Evolutionary conservation across 1,284 basidiomycete genomes (phyloP).

Genomic region (Porogramme epimiltina): DNA sequence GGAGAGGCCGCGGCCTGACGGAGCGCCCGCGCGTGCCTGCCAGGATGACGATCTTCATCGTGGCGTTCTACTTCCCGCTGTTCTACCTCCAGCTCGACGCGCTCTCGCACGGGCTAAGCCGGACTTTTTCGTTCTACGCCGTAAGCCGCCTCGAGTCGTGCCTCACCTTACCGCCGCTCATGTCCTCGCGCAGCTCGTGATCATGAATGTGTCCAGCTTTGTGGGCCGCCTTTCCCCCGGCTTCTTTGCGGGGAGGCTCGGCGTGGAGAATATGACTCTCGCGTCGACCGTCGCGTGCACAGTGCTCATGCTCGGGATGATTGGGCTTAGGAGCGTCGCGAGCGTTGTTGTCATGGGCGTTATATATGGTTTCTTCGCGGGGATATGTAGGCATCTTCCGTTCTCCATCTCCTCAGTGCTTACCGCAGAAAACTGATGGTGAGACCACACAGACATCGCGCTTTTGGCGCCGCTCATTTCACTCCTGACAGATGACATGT

Average conservation of each 20-base stretch:
- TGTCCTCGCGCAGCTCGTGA: slow-evolving; percentile 8
- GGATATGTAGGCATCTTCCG: neutral
- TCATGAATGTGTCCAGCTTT: slow-evolving; percentile 16
- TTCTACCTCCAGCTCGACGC: slow-evolving; percentile 24
- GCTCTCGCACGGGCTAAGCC: slow-evolving; percentile 15
- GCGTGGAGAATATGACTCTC: slow-evolving; percentile 15
- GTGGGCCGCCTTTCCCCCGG: slow-evolving; percentile 14
- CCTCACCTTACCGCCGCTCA: neutral
- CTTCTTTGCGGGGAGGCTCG: slow-evolving; percentile 16
- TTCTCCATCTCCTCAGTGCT: neutral
- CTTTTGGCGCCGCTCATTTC: slow-evolving; percentile 17
- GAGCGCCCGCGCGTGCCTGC: too few relatives aligned
- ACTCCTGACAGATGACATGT: slow-evolving; percentile 17
- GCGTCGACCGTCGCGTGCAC: slow-evolving; percentile 7
- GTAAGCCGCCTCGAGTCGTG: too few relatives aligned
- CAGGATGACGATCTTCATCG: slow-evolving; percentile 13
- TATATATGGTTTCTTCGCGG: slow-evolving; percentile 25
- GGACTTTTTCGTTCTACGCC: slow-evolving; percentile 19
- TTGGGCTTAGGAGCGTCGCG: slow-evolving; percentile 19
- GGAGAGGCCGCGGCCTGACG: neutral
- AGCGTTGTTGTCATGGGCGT: slow-evolving; percentile 24
- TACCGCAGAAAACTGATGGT: too few relatives aligned
- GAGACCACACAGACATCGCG: slow-evolving; percentile 23
- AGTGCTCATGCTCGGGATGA: slow-evolving; percentile 18
- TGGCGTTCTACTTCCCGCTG: slow-evolving; percentile 16